A percentile compares a stretch with the other conserved stretches of the same genome.
Conservation (phyloP, 305 asterid species). For the Ruellia speciosa region DNA sequence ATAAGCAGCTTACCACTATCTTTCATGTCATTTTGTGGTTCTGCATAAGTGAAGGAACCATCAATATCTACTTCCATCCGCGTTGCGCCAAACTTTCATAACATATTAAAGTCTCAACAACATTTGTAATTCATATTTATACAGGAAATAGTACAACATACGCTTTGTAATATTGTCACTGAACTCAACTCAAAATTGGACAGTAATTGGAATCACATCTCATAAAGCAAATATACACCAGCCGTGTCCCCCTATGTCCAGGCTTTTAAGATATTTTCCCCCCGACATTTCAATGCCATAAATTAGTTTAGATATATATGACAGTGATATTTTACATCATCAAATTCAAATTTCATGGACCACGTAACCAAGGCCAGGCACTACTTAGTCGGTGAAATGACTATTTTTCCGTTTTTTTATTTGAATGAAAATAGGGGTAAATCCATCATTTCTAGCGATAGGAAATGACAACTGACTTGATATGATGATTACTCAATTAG, state of each 20-base stretch:
- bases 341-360: not conserved
- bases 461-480: constrained; percentile 2
- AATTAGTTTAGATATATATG: not conserved
- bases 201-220: not conserved
- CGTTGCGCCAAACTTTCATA: constrained; percentile 70
- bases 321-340: too few relatives aligned
- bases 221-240: not conserved
- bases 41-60: constrained; percentile 76
- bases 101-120: constrained; percentile 27
- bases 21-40: constrained; percentile 42
- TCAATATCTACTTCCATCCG: constrained; percentile 76
- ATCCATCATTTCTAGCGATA: not conserved
- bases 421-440: not conserved
- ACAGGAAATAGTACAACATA: constrained; percentile 10
- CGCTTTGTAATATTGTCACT: not conserved
- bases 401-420: not conserved
- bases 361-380: not conserved
- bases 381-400: not conserved
- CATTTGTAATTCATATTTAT: constrained; percentile 21
- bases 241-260: constrained; percentile 3
- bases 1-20: constrained; percentile 34
- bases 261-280: constrained; percentile 1
- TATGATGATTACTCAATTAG: constrained; percentile 7
- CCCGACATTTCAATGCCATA: constrained; percentile 7
- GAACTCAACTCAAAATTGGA: not conserved